Evolutionary conservation across 2,329 filamentous ascomycete species (phyloP), one percentile per base, ranked within the genome.

Genomic region (Diaporthe velutina): DNA sequence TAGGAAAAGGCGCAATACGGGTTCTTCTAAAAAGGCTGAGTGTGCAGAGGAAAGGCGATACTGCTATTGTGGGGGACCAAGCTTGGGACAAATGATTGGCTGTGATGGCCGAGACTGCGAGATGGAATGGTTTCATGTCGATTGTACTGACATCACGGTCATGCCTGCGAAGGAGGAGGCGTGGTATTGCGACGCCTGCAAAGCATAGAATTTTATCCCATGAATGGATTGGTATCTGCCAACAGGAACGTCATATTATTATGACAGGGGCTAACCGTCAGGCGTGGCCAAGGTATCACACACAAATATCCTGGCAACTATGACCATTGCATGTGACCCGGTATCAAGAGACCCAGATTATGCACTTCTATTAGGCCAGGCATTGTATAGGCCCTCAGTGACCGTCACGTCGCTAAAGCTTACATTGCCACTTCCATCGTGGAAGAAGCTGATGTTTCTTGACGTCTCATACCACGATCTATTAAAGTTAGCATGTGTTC

Each of bases 401-500:
- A 85, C 77, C 22, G 77, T 80, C 25, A 83, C 79, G 30, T 84
- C 77, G 19, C 79, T 79, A 35, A 83, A 84, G 3, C 72, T 74
- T 2, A 81, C 82, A 42, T 80, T 78, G 0, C 79, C 82, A 35
- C 68, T 77, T 13, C 83, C 83, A 2, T 81, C 79, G 9, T 82
- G 79, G 75, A 83, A 82, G 78, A 85, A 85, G 30, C 79, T 78
- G 58, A 85, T 79, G 40, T 81, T 78, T 13, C 75, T 84, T 5
- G 83, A 84, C 15, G 78, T 74, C 7, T 77, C 77, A 72, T 84
- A 85, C 83, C 83, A 85, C 5, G 83, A 79, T 75, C 82, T 83
- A 58, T 73, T 64, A 48, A 54, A 19, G 17, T 82, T 64, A 79
- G 79, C 71, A 17, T 17, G 15, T 30, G 9, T 54, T 74, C 76